These are phyloP conservation scores for Botryosphaeria dothidea DNA, from an alignment of 2,329 filamentous ascomycete species.

Conservation along the genomic window DNA sequence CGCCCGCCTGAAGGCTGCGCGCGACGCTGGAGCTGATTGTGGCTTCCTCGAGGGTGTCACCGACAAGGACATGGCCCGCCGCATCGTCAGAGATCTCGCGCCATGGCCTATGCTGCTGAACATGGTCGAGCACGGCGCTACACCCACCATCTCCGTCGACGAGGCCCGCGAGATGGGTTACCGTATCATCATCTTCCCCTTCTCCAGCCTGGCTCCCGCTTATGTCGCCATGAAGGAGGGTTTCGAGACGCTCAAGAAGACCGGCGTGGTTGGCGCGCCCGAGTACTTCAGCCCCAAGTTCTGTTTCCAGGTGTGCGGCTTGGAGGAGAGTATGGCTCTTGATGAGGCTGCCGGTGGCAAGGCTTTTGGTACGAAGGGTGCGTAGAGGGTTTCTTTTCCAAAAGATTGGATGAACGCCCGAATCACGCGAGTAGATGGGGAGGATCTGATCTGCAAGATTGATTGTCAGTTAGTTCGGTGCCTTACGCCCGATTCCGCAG, in stretches of 20 bases:
- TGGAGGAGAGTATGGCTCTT: slow-evolving; percentile 53
- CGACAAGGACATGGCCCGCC: slow-evolving; percentile 38
- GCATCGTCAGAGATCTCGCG: slow-evolving; percentile 37
- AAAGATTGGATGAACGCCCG: background rate
- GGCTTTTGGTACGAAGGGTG: slow-evolving; percentile 25
- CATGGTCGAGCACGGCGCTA: slow-evolving; percentile 51
- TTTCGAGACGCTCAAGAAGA: slow-evolving; percentile 40
- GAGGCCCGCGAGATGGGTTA: slow-evolving; percentile 60
- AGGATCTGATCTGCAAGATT: background rate
- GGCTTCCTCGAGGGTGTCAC: slow-evolving; percentile 46
- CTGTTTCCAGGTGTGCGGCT: slow-evolving; percentile 55
- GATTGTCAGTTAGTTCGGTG: background rate
- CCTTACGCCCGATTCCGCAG: background rate
- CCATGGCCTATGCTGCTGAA: slow-evolving; percentile 45
- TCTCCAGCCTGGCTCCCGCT: slow-evolving; percentile 50
- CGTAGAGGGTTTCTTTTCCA: background rate
- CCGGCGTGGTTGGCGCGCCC: slow-evolving; percentile 43
- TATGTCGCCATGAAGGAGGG: slow-evolving; percentile 45
- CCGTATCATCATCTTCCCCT: slow-evolving; percentile 60
- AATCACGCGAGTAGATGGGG: background rate
- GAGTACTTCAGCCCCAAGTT: slow-evolving; percentile 46
- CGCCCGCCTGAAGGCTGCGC: slow-evolving; percentile 40
- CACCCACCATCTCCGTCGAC: slow-evolving; percentile 53
- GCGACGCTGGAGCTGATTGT: slow-evolving; percentile 43
- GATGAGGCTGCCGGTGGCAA: slow-evolving; percentile 49